phyloP scores from a whole-genome alignment of 108 stramenopile species.

The Mayamaea pseudoterrestris region DNA sequence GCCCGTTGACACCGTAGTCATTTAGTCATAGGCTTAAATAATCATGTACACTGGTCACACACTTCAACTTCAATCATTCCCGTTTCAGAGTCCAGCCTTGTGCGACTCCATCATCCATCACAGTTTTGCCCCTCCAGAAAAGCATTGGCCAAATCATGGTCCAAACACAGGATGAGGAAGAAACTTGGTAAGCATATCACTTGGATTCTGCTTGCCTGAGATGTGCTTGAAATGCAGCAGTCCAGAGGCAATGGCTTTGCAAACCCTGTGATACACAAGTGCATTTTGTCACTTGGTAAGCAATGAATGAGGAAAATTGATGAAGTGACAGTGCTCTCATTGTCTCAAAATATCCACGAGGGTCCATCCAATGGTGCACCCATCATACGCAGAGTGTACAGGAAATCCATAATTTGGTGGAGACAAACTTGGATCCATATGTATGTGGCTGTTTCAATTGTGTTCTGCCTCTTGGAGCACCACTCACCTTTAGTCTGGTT shows the following conservation, averaged over 20 bases:
- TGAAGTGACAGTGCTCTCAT: constrained; percentile 1
- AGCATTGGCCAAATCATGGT: no score
- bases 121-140: no score
- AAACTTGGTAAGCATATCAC: constrained; percentile 14
- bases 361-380: neutral
- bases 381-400: constrained; percentile 13
- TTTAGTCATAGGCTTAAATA: no score
- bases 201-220: constrained; percentile 4
- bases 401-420: constrained; percentile 11
- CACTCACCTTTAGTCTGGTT: constrained; percentile 13
- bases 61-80: no score
- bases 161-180: no score
- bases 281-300: constrained; percentile 3
- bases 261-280: constrained; percentile 1
- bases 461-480: constrained; percentile 7
- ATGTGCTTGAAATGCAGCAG: constrained; percentile 5
- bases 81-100: no score
- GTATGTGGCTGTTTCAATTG: constrained; percentile 17
- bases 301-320: neutral
- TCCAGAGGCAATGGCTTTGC: constrained; percentile 8
- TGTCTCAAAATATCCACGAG: constrained; percentile 4
- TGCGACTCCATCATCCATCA: no score
- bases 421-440: constrained; percentile 8
- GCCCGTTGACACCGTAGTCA: no score
- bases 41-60: no score